Conservation (phyloP, 179 eudicot genomes). For the Silene coronaria region DNA sequence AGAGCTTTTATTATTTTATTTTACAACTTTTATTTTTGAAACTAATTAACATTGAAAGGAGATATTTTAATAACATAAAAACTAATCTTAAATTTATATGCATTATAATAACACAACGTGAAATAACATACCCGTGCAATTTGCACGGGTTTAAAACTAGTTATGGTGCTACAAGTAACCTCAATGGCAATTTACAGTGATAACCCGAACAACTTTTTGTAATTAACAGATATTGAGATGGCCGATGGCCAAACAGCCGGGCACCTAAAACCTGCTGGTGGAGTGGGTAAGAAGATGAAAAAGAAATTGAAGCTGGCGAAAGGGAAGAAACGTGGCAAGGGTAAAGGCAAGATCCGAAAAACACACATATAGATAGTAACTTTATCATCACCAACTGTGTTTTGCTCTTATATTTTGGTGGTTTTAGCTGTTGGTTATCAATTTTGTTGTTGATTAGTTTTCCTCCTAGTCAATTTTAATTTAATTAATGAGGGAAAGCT, state of each 20-base stretch:
- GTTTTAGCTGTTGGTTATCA: not conserved
- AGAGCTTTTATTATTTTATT: too few species aligned
- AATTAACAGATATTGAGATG: constrained; percentile 63
- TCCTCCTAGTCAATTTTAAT: not conserved
- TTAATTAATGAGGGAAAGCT: not conserved
- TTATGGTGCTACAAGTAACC: not conserved
- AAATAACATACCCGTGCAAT: too few species aligned
- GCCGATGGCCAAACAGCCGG: constrained; percentile 30
- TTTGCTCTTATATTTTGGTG: not conserved
- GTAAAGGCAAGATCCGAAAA: constrained; percentile 79
- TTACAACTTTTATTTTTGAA: too few species aligned
- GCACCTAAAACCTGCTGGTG: constrained; percentile 50
- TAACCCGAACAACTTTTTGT: not conserved
- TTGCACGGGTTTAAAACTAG: too few species aligned
- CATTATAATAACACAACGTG: too few species aligned
- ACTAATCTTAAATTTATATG: too few species aligned
- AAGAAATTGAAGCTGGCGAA: constrained; percentile 73
- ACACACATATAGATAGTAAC: constrained; percentile 35
- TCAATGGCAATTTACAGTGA: not conserved
- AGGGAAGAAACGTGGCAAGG: constrained; percentile 52
- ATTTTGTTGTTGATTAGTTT: not conserved
- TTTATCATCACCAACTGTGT: not conserved
- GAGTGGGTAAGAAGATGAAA: constrained; percentile 61
- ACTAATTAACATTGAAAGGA: too few species aligned
- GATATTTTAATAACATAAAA: too few species aligned